Percentiles rank a stretch among this genome's conserved stretches.
These are phyloP conservation scores for Aspergillus sp. DNA, from an alignment of 2,329 filamentous ascomycete species.

Conservation along the genomic window DNA sequence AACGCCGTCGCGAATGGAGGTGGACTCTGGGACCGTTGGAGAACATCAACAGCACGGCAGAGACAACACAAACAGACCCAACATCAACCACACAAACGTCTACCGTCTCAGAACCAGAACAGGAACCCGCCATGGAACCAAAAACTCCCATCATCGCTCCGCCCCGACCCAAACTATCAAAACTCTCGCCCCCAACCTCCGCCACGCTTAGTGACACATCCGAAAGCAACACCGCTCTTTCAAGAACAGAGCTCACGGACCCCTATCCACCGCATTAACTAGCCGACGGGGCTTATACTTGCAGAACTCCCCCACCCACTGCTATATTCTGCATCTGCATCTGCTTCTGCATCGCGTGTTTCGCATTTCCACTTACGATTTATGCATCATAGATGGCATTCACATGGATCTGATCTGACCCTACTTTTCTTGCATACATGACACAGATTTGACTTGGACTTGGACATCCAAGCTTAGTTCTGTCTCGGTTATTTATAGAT, in stretches of 20 bases:
- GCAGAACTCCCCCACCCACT: background rate
- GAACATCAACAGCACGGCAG: slow-evolving; percentile 12
- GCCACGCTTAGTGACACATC: slow-evolving; percentile 5
- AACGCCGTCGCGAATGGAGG: slow-evolving; percentile 59
- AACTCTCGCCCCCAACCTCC: background rate
- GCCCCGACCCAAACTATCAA: background rate
- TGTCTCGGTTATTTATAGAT: slow-evolving; percentile 8
- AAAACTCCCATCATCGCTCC: background rate
- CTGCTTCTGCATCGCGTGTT: slow-evolving; percentile 7
- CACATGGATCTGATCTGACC: background rate
- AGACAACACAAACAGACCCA: slow-evolving; percentile 1
- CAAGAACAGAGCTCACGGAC: slow-evolving; percentile 2
- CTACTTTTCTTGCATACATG: background rate
- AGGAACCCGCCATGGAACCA: background rate
- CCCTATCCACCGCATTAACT: slow-evolving; percentile 12
- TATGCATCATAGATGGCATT: slow-evolving; percentile 20
- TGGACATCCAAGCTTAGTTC: background rate
- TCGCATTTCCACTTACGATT: slow-evolving; percentile 19
- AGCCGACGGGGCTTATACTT: slow-evolving; percentile 6
- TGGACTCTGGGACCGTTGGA: slow-evolving; percentile 60
- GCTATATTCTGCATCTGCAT: slow-evolving; percentile 5
- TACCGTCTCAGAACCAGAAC: background rate
- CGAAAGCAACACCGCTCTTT: slow-evolving; percentile 7
- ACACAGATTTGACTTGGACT: background rate
- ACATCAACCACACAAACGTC: slow-evolving; percentile 1